phyloP scores from a whole-genome alignment of 2,329 filamentous ascomycete genomes.

The Tolypocladium inflatum region DNA sequence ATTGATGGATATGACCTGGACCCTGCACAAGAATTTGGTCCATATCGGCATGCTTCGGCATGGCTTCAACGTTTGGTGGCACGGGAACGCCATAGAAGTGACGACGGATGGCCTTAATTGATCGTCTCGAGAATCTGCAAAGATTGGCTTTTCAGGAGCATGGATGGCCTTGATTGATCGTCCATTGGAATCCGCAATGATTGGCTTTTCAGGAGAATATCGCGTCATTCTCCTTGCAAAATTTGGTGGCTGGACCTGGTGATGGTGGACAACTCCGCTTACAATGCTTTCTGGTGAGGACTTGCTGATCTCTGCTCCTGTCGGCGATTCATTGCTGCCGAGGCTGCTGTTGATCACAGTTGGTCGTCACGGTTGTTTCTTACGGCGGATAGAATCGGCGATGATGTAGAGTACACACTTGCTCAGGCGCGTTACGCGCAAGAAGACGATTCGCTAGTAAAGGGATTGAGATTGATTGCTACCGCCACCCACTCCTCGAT shows the following conservation, averaged over 20 bases:
- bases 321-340: not conserved
- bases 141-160: too few species aligned
- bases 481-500: not conserved
- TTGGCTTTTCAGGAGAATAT: not conserved
- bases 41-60: not conserved
- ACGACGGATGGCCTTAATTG: not conserved
- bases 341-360: not conserved
- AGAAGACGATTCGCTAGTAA: not conserved
- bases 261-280: not conserved
- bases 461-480: not conserved
- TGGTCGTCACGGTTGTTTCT: not conserved
- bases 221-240: not conserved
- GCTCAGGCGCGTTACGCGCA: not conserved
- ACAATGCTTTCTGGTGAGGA: not conserved
- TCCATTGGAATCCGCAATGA: not conserved
- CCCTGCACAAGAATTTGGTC: too few species aligned
- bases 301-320: not conserved
- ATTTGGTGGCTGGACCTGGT: not conserved
- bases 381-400: not conserved
- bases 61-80: not conserved
- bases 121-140: too few species aligned
- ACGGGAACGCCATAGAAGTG: not conserved
- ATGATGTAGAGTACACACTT: not conserved
- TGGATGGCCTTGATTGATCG: not conserved
- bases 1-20: not conserved